Percentiles rank a stretch among this genome's conserved stretches.
These are phyloP conservation scores for Hemileia vastatrix DNA, from an alignment of 1,284 basidiomycete genomes.

Conservation along the genomic window DNA sequence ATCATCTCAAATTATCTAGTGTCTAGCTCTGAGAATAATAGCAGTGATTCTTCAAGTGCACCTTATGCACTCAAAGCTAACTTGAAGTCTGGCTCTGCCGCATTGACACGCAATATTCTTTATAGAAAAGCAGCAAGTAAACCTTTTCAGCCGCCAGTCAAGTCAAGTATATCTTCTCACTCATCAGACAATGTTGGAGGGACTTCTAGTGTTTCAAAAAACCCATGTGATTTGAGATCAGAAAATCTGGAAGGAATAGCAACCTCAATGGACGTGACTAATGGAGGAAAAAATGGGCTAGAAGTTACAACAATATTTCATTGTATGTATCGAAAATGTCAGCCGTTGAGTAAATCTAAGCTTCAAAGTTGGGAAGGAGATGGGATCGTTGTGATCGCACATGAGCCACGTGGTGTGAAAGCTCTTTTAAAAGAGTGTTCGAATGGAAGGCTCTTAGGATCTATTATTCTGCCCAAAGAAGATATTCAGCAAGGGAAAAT, in stretches of 20 bases:
- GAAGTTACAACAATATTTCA: background rate
- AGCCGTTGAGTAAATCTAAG: background rate
- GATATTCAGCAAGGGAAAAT: background rate
- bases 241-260: background rate
- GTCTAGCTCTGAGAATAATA: no score
- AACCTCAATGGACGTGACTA: background rate
- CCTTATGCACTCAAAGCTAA: no score
- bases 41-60: no score
- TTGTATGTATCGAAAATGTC: conserved; percentile 13
- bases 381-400: conserved; percentile 5
- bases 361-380: conserved; percentile 18
- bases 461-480: conserved; percentile 1
- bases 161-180: no score
- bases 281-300: background rate
- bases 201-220: no score
- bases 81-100: no score
- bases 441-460: conserved; percentile 4
- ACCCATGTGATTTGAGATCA: background rate
- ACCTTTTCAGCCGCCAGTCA: no score
- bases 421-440: conserved; percentile 17
- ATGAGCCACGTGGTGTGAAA: conserved; percentile 4
- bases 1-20: no score
- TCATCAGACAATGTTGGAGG: no score
- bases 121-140: no score
- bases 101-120: no score